A percentile compares a stretch with the other conserved stretches of the same genome.
These are phyloP conservation scores for Astrothelium subdiscretum DNA, from an alignment of 495 filamentous ascomycete genomes.

Conservation along the genomic window DNA sequence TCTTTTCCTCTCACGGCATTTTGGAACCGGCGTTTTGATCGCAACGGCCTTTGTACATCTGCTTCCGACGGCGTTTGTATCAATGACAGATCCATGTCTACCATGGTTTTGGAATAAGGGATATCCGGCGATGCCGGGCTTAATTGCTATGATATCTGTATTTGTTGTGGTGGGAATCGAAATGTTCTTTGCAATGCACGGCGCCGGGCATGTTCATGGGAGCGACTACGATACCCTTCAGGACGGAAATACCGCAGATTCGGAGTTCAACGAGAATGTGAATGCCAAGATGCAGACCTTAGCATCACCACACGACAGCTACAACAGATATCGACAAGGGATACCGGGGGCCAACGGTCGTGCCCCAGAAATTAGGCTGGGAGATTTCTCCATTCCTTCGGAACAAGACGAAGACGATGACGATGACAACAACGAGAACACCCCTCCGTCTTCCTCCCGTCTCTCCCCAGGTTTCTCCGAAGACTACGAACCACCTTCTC, in stretches of 20 bases:
- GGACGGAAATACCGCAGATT: not conserved
- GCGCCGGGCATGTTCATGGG: conserved; percentile 26
- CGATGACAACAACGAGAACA: conserved; percentile 6
- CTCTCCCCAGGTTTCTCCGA: not conserved
- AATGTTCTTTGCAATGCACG: conserved; percentile 34
- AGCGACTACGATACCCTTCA: conserved; percentile 14
- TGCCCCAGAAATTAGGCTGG: conserved; percentile 10
- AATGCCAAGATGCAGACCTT: no score
- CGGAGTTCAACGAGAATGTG: no score
- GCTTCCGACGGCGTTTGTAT: conserved; percentile 33
- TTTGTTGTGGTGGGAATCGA: conserved; percentile 35
- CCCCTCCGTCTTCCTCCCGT: not conserved
- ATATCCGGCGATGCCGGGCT: conserved; percentile 34
- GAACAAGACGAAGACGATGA: conserved; percentile 6
- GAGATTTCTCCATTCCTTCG: conserved; percentile 2
- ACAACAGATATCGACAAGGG: conserved; percentile 15
- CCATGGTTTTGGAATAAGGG: conserved; percentile 34
- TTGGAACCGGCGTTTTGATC: conserved; percentile 39
- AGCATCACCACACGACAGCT: conserved; percentile 18
- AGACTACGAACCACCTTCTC: not conserved
- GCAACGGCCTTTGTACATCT: conserved; percentile 39
- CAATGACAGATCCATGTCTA: conserved; percentile 34
- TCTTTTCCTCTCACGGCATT: conserved; percentile 36
- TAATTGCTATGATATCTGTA: conserved; percentile 31
- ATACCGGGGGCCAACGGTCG: conserved; percentile 8